Evolutionary conservation across 305 asterid species (phyloP).

Genomic region (Fraxinus nigra): DNA sequence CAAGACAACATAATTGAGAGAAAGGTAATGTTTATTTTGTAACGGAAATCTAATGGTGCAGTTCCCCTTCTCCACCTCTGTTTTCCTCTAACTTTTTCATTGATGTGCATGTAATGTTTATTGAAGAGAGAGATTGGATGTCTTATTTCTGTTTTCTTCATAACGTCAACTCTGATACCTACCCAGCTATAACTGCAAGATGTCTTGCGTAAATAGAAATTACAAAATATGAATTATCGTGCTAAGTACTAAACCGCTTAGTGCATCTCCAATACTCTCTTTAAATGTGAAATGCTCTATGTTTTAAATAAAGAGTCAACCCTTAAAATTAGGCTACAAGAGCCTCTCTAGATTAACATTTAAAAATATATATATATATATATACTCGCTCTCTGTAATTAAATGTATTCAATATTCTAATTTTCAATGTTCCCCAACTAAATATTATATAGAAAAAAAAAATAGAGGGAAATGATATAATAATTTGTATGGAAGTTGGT

Average conservation of each 20-base stretch:
- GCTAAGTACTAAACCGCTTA: background rate
- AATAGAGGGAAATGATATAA: background rate
- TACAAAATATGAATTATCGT: background rate
- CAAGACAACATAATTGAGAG: conserved; percentile 11
- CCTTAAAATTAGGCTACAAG: background rate
- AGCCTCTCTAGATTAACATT: too few relatives aligned
- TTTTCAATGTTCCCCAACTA: background rate
- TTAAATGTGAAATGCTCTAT: background rate
- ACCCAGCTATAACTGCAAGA: conserved; percentile 6
- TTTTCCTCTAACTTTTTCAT: background rate
- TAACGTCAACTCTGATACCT: background rate
- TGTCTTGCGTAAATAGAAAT: background rate
- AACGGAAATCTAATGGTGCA: conserved; percentile 3
- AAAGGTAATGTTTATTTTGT: conserved; percentile 6
- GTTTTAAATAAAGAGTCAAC: background rate
- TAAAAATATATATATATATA: too few relatives aligned
- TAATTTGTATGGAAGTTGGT: background rate
- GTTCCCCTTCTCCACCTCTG: conserved; percentile 2
- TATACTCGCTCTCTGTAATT: too few relatives aligned
- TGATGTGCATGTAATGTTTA: background rate
- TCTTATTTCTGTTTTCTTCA: background rate
- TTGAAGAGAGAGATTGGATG: background rate
- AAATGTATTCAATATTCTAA: background rate
- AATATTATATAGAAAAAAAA: background rate
- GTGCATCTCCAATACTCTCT: background rate